Base-by-base conservation (phyloP, 805 yeast species). In the Lipomyces lipofer region DNA sequence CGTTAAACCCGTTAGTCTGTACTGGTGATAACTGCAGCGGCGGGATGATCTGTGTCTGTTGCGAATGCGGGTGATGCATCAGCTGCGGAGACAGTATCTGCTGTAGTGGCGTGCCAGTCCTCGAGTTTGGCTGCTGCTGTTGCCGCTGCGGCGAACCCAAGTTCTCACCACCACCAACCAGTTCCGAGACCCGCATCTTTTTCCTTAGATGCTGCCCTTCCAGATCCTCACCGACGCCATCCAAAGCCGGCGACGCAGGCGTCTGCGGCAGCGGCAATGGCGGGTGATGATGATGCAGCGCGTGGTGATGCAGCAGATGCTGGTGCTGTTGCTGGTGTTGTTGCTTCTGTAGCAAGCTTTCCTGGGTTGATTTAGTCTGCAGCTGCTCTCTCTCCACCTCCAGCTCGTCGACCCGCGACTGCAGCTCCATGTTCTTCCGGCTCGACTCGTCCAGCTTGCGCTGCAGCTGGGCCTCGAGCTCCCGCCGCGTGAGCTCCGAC, bases 381-480 rank as follows among this genome's bases (percentile, higher is more conserved):
- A 39, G 4, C 15, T 13, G 12, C 33, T 44, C 52, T 19, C 43
- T 52, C 29, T 57, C 61, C n/a, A 38, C 17, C 45, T 58, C 62
- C 29, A 58, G 54, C 27, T 58, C 56, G 6, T 47, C 59, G 32
- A 58, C 22, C 8, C 59, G 50, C 17, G 46, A 12, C 25, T 54
- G 59, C n/a, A 55, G 51, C 27, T 58, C 57, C 56, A 55, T 43
- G 38, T 49, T 52, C 24, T 44, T 56, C 10, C 54, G 47, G 17
- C 50, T 30, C 9, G 59, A 47, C 47, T 59, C 61, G 17, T 58
- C 64, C 24, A 62, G 51, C 51, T 61, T 54, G 27, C 27, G 35
- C 32, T 57, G 61, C 28, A 60, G 85, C 39, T 82, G 78, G 3
- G 79, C 59, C 63, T 86, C 92, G 36, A 69, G 66, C 50, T 67